Base-by-base conservation (phyloP, 495 filamentous ascomycete genomes). In the Lichina pygmaea region DNA sequence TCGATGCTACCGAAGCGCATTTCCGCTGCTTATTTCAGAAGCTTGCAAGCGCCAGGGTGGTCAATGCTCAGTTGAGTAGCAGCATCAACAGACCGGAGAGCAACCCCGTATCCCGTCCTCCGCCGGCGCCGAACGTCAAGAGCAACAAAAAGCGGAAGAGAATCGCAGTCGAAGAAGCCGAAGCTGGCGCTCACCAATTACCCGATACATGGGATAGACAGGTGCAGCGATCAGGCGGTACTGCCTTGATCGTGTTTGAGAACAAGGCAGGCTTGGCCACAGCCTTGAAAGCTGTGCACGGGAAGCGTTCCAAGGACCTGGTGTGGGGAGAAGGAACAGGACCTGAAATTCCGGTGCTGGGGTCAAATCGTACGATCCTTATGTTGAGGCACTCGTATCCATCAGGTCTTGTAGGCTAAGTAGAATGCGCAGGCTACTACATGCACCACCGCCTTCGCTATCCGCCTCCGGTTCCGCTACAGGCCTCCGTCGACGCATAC, bases 191-290 rank as follows among this genome's bases (percentile, higher is more conserved):
- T 0, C 50, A 49, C 31, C 58, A 57, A 8, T 54, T 84, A 30
- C 79, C 86, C 8, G 59, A 64, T 32, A 75, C 72, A 7, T 93
- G 86, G 85, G 70, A 82, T 46, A 59, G 81, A n/a, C 62, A 70
- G 39, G 52, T 93, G 11, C 73, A 76, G 17, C 63, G 57, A 30
- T 79, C 75, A 54, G 86, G 89, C 12, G 67, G 73, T 42, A 78
- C 75, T 6, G 89, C 82, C 2, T 66, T 93, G 9, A 73, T 91
- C 0, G 55, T 81, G 33, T 83, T 94, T 50, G 81, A 81, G 42
- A 89, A 95, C 59, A 68, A 71, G 50, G 68, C 72, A 44, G 80
- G 76, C 54, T 73, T 75, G 47, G 72, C 81, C 40, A 59, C 69
- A 7, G 78, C 77, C 33, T 58, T 91, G 41, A 86, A 79, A 58